Evolutionary conservation across 2,329 filamentous ascomycete species (phyloP), one percentile per base, ranked within the genome.

Genomic region (Lachnellula arida): DNA sequence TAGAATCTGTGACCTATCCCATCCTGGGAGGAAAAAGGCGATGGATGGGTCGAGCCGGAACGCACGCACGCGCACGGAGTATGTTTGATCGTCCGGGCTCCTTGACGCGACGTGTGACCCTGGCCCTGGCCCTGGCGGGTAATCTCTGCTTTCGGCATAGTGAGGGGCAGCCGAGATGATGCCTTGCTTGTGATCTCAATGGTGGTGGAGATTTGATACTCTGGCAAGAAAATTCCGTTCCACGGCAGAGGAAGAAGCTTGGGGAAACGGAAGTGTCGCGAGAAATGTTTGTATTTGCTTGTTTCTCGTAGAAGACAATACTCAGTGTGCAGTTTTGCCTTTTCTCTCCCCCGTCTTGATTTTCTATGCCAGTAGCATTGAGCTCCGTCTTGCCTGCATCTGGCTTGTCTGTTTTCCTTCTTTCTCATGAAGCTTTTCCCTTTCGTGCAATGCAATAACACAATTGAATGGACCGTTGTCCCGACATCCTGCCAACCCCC

Each of bases 131-230:
- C 22, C 22, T 47, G 23, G 42, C 22, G 44, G 44, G 23, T 47
- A 47, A 47, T 47, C 44, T 47, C 44, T 47, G 44, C 44, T 47
- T 47, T 47, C 14, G 44, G 44, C 14, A 32, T 47, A 47, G 44
- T 47, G 44, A 47, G 44, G 44, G 44, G 44, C 23, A 47, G n/a
- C 44, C 22, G 44, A 47, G 6, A 11, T 9, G 17, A 15, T 17
- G 8, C 17, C 12, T 12, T 14, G n/a, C n/a, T 15, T 47, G 14
- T n/a, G 28, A 47, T 47, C 28, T 25, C 9, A 28, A 2, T 28
- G 23, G 12, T 23, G 44, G n/a, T 32, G 28, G 28, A 32, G 9
- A 32, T 32, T 32, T 32, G 28, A 32, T 32, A 12, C 9, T 32
- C 28, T 44, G 19, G 19, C 19, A 19, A 19, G 19, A 19, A 19